Evolutionary conservation across 306 rosid species (phyloP).

Genomic region (Cucurbita ficifolia): DNA sequence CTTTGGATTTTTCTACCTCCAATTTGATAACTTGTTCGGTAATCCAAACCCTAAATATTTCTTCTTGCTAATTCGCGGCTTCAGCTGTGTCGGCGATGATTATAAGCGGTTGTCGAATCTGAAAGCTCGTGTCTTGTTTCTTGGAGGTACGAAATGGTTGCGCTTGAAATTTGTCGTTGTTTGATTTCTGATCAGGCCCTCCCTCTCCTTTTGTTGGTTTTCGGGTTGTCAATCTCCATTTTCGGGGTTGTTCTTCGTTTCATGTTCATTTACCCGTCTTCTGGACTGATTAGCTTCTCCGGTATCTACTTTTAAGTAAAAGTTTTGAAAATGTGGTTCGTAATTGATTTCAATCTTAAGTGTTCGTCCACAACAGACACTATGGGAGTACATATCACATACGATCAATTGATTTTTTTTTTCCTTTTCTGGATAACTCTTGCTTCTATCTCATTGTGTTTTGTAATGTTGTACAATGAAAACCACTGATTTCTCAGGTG

Average conservation of each 20-base stretch:
- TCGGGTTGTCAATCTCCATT: not conserved
- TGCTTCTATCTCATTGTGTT: not conserved
- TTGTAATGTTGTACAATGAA: not conserved
- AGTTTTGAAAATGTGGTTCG: not conserved
- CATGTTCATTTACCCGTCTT: not conserved
- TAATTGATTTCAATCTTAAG: not conserved
- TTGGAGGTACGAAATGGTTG: not conserved
- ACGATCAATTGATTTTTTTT: not conserved
- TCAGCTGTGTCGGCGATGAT: not conserved
- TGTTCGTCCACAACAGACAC: not conserved
- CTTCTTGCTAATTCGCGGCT: not conserved
- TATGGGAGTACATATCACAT: not conserved
- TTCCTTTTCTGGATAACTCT: not conserved
- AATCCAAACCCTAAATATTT: not conserved
- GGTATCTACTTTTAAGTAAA: not conserved
- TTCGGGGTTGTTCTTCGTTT: not conserved
- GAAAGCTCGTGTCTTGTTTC: not conserved
- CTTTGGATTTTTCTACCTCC: not conserved
- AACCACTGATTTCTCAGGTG: not conserved
- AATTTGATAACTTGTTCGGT: not conserved
- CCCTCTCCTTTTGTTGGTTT: not conserved
- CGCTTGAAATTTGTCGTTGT: not conserved
- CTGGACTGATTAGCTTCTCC: not conserved
- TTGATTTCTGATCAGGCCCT: not conserved
- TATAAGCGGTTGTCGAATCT: not conserved